These are phyloP conservation scores for Helotiales sp. DNA, from an alignment of 2,329 filamentous ascomycete species.

Conservation along the genomic window DNA sequence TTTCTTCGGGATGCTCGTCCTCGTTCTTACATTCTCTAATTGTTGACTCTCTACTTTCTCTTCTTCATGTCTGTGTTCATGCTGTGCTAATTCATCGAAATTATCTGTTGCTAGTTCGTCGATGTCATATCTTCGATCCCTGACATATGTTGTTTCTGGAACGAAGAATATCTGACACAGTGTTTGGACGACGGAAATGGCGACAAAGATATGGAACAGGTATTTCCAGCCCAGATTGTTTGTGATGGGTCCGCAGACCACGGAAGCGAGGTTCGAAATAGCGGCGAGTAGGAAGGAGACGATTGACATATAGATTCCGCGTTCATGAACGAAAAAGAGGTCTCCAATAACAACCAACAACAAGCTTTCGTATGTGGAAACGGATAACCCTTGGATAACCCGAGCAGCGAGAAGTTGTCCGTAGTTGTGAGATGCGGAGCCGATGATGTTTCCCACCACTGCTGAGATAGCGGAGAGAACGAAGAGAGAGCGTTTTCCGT, in stretches of 20 bases:
- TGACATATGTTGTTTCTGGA: slow-evolving; percentile 50
- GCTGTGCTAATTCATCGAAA: slow-evolving; percentile 8
- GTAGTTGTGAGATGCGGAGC: slow-evolving; percentile 17
- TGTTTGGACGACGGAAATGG: slow-evolving; percentile 11
- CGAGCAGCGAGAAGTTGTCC: slow-evolving; percentile 23
- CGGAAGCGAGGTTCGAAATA: slow-evolving; percentile 40
- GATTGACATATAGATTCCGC: slow-evolving; percentile 42
- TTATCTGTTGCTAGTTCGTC: slow-evolving; percentile 14
- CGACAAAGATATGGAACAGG: slow-evolving; percentile 33
- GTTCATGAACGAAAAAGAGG: slow-evolving; percentile 45
- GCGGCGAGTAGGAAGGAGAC: slow-evolving; percentile 42
- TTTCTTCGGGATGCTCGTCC: slow-evolving; percentile 20
- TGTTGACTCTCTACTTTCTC: neutral
- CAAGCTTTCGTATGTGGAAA: slow-evolving; percentile 32
- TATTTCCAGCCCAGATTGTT: slow-evolving; percentile 41
- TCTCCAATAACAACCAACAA: slow-evolving; percentile 40
- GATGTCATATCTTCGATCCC: slow-evolving; percentile 26
- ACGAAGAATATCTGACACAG: slow-evolving; percentile 47
- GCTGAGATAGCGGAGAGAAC: slow-evolving; percentile 17
- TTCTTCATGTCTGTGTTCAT: slow-evolving; percentile 12
- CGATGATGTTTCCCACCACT: slow-evolving; percentile 24
- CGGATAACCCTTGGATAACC: slow-evolving; percentile 26
- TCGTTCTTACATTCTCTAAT: neutral
- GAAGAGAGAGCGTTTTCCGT: slow-evolving; percentile 23
- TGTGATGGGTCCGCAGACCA: slow-evolving; percentile 43